These are phyloP conservation scores for Reutealis trisperma DNA, from an alignment of 345 rosid genomes.

Conservation along the genomic window DNA sequence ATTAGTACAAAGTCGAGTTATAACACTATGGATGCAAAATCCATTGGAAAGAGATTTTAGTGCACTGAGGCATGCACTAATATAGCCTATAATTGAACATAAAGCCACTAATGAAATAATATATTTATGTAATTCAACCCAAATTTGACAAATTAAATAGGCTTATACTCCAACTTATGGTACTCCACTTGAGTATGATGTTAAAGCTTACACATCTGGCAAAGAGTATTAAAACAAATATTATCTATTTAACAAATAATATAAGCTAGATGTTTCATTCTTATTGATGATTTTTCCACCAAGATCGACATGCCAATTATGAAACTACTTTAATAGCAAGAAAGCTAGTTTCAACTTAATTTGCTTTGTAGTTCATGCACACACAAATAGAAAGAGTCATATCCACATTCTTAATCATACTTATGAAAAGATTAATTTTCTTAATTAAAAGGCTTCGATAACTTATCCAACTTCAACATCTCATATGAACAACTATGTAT, in stretches of 20 bases:
- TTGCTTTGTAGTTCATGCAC: too few species aligned
- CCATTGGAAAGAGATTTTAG: conserved; percentile 49
- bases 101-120: conserved; percentile 53
- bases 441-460: neutral
- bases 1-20: too few species aligned
- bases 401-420: too few species aligned
- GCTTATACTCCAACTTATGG: conserved; percentile 39
- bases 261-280: too few species aligned
- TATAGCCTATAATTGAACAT: conserved; percentile 46
- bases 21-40: conserved; percentile 64
- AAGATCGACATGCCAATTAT: too few species aligned
- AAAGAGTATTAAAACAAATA: too few species aligned
- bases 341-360: too few species aligned
- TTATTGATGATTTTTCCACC: too few species aligned
- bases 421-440: neutral
- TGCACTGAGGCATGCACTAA: conserved; percentile 43
- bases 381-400: too few species aligned
- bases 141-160: conserved; percentile 56
- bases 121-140: conserved; percentile 52
- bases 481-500: neutral
- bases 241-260: too few species aligned
- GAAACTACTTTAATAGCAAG: too few species aligned
- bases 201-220: conserved; percentile 49
- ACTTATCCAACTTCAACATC: neutral
- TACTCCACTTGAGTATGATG: conserved; percentile 41